Conservation (phyloP, 176 grass and related monocot species). For the Urochloa ruziziensis region DNA sequence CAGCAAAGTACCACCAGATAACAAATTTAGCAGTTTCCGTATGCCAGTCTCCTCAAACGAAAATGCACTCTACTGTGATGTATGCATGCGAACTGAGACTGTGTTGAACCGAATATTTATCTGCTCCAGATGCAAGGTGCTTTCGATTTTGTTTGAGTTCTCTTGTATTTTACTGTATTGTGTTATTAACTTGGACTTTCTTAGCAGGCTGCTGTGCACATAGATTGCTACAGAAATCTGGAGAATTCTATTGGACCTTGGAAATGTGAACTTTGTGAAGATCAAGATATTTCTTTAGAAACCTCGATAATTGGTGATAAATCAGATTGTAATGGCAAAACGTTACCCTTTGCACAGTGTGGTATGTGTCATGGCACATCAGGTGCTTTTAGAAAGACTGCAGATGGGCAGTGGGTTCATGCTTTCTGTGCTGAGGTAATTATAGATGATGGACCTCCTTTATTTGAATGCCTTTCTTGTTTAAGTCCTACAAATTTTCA, state of each 20-base stretch:
- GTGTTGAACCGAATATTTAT: slow-evolving; percentile 88
- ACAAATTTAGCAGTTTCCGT: slow-evolving; percentile 57
- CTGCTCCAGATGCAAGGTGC: slow-evolving; percentile 92
- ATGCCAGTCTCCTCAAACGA: slow-evolving; percentile 89
- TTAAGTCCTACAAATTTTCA: background rate
- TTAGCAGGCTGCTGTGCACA: slow-evolving; percentile 85
- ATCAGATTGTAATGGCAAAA: slow-evolving; percentile 43
- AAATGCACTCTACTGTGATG: slow-evolving; percentile 76
- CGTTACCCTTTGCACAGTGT: slow-evolving; percentile 46
- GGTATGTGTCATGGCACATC: slow-evolving; percentile 66
- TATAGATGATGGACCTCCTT: slow-evolving; percentile 23
- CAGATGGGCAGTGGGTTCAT: slow-evolving; percentile 85
- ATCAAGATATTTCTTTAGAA: slow-evolving; percentile 47
- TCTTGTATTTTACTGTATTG: background rate
- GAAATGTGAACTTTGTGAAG: slow-evolving; percentile 93
- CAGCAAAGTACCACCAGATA: slow-evolving; percentile 64
- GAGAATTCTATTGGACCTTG: slow-evolving; percentile 68
- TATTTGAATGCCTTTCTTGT: slow-evolving; percentile 1
- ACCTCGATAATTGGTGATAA: slow-evolving; percentile 34
- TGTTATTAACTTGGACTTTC: slow-evolving; percentile 31
- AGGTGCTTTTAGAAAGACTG: slow-evolving; percentile 91
- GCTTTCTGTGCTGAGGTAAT: slow-evolving; percentile 98
- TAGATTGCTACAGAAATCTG: slow-evolving; percentile 86
- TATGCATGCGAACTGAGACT: slow-evolving; percentile 83
- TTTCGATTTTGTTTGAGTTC: slow-evolving; percentile 26